Evolutionary conservation across 1,284 basidiomycete genomes (phyloP).

Genomic region (Cryptococcus wingfieldii): DNA sequence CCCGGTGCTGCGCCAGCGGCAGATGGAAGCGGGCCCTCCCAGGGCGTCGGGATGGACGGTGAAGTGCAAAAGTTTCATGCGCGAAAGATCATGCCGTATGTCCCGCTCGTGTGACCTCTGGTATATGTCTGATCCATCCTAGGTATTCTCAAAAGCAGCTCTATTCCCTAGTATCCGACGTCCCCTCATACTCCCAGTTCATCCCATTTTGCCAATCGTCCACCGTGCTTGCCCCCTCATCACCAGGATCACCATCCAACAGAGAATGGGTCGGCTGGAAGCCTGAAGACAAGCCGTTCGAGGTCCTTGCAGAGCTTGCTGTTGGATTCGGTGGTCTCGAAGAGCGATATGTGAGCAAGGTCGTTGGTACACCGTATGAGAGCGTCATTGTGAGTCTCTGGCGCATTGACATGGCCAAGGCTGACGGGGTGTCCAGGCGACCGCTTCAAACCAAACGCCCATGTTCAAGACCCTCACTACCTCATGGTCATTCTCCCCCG

Average conservation of each 20-base stretch:
- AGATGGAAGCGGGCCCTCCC: constrained; percentile 1
- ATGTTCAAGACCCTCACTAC: constrained; percentile 82
- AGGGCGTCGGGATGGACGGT: constrained; percentile 23
- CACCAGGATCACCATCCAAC: constrained; percentile 8
- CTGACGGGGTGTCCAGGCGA: constrained; percentile 55
- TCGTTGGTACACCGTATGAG: constrained; percentile 70
- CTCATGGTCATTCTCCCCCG: constrained; percentile 68
- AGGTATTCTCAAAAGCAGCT: constrained; percentile 72
- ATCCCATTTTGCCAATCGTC: constrained; percentile 84
- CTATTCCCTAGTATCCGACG: constrained; percentile 81
- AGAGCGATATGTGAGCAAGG: constrained; percentile 82
- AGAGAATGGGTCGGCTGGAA: constrained; percentile 22
- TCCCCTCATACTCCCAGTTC: constrained; percentile 78
- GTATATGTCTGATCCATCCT: constrained; percentile 4
- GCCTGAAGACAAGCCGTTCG: constrained; percentile 48
- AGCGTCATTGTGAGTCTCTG: constrained; percentile 65
- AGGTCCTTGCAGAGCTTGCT: constrained; percentile 77
- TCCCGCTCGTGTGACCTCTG: constrained; percentile 18
- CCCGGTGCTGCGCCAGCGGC: constrained; percentile 1
- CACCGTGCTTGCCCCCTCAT: constrained; percentile 56
- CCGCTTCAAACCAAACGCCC: constrained; percentile 67
- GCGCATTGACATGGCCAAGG: neutral
- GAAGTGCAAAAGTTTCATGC: constrained; percentile 53
- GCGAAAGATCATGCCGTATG: constrained; percentile 73
- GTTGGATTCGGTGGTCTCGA: constrained; percentile 83